Conservation (phyloP, 176 grass and related monocot genomes). For the Tuctoria greenei region DNA sequence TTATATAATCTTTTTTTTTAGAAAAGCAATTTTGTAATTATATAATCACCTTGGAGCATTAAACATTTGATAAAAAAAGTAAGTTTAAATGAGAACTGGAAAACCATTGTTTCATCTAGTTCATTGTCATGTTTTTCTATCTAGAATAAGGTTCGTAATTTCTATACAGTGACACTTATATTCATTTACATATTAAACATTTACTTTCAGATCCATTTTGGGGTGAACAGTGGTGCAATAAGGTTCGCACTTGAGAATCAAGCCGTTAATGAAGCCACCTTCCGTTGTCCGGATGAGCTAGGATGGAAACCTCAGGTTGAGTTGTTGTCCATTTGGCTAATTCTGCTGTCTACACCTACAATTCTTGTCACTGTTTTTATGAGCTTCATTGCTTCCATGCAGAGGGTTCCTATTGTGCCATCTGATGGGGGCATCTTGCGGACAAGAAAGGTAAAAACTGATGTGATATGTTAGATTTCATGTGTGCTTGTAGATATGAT, state of each 20-base stretch:
- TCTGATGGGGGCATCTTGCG: constrained; percentile 80
- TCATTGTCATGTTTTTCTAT: not conserved
- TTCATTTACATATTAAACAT: not conserved
- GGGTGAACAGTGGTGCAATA: constrained; percentile 82
- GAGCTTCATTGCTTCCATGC: constrained; percentile 37
- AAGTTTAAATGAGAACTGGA: not conserved
- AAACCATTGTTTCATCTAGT: not conserved
- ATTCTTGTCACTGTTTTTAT: constrained; percentile 24
- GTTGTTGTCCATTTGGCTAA: constrained; percentile 18
- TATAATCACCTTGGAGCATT: not conserved
- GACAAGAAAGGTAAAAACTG: constrained; percentile 61
- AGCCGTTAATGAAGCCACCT: constrained; percentile 96
- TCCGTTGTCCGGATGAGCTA: constrained; percentile 95
- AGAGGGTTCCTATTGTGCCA: constrained; percentile 79
- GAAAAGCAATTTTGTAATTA: too few species aligned
- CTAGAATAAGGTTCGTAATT: not conserved
- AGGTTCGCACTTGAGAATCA: constrained; percentile 92
- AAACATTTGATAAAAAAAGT: not conserved
- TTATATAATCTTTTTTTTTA: not conserved
- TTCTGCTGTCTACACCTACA: not conserved
- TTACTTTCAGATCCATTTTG: constrained; percentile 88
- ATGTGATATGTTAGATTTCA: not conserved
- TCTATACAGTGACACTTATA: not conserved
- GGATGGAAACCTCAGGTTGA: constrained; percentile 97
- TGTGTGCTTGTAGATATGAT: constrained; percentile 25